These are phyloP conservation scores for Geosmithia flava DNA, from an alignment of 2,329 filamentous ascomycete species.

Conservation along the genomic window DNA sequence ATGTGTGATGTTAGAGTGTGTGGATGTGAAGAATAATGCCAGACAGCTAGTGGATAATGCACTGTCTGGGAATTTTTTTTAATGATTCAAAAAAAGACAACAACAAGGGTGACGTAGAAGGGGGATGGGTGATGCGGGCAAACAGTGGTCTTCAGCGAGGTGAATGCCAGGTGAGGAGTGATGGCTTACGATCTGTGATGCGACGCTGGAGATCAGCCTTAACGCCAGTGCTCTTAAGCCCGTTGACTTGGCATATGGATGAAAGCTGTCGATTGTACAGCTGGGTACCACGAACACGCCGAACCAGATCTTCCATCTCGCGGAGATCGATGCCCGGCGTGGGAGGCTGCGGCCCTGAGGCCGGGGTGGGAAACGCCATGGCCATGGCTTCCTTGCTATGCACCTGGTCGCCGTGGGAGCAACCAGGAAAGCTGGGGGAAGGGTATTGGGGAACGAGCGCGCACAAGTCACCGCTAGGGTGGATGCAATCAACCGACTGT, in stretches of 20 bases:
- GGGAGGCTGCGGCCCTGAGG: neutral
- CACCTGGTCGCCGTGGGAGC: too few relatives aligned
- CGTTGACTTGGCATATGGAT: constrained; percentile 62
- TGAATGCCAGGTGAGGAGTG: neutral
- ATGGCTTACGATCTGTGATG: constrained; percentile 61
- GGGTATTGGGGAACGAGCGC: too few relatives aligned
- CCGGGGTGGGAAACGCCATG: neutral
- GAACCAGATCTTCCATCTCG: constrained; percentile 32
- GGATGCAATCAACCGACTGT: too few relatives aligned
- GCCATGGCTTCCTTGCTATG: neutral
- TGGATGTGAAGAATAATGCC: neutral
- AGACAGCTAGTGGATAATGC: neutral
- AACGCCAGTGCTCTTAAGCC: constrained; percentile 66
- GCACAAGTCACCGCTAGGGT: too few relatives aligned
- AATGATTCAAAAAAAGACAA: too few relatives aligned
- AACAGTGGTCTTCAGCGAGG: neutral
- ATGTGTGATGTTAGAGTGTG: neutral
- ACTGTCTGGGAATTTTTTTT: neutral
- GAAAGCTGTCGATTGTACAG: constrained; percentile 57
- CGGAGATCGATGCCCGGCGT: constrained; percentile 34
- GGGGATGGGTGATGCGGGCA: neutral
- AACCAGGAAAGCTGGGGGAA: too few relatives aligned
- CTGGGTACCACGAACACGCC: constrained; percentile 27
- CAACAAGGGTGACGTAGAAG: neutral
- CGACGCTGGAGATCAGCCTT: constrained; percentile 73